Conservation (phyloP, 2,329 filamentous ascomycete species). For the Elsinoe necatrix region DNA sequence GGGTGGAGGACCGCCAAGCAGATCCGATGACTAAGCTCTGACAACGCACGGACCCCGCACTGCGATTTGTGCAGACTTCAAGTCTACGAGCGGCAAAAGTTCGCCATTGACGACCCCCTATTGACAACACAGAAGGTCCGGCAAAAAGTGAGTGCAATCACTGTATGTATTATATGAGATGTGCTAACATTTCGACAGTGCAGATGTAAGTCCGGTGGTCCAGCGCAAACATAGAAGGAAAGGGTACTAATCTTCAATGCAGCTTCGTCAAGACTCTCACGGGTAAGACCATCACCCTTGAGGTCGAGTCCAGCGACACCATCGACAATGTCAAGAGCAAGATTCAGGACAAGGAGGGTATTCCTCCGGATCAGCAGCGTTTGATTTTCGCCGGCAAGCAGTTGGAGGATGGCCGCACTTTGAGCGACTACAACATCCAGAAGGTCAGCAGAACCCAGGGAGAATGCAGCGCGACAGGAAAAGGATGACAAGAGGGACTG, state of each 20-base stretch:
- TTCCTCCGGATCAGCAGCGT: conserved; percentile 95
- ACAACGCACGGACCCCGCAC: background rate
- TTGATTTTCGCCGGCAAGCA: conserved; percentile 99
- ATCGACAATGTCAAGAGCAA: conserved; percentile 99
- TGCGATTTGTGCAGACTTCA: conserved; percentile 7
- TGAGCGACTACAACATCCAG: conserved; percentile 99
- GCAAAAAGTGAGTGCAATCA: conserved; percentile 12
- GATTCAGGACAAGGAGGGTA: conserved; percentile 99
- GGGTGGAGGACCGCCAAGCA: background rate
- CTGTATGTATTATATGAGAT: background rate
- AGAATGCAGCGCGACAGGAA: background rate
- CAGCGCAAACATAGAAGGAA: conserved; percentile 24
- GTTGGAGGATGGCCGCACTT: conserved; percentile 94
- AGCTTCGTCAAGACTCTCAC: conserved; percentile 99
- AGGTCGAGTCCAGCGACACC: conserved; percentile 97
- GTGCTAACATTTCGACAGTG: conserved; percentile 47
- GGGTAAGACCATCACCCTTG: conserved; percentile 99
- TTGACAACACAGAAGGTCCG: background rate
- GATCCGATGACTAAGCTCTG: background rate
- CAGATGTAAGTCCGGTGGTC: conserved; percentile 65
- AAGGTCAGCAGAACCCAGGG: conserved; percentile 40
- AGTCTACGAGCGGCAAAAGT: background rate
- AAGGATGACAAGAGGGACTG: background rate
- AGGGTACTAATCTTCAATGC: conserved; percentile 27
- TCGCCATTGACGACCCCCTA: background rate